Conservation (phyloP, 139 green algal genomes). For the Chlorella sp. region DNA sequence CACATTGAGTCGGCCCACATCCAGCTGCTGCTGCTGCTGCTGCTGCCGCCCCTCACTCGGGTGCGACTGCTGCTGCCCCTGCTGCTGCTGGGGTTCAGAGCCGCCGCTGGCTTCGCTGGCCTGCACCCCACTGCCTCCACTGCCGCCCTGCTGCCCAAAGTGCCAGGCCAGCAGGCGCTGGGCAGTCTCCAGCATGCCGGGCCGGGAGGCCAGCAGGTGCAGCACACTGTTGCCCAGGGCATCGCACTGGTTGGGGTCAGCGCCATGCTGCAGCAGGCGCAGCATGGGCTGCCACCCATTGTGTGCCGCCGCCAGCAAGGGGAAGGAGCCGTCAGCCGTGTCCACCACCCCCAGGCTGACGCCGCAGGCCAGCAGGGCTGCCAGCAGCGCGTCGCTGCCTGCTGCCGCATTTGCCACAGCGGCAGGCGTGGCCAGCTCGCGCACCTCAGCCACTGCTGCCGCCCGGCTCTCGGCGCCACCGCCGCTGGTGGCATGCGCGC, state of each 20-base stretch:
- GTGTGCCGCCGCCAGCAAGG: neutral
- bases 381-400: constrained; percentile 27
- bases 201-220: constrained; percentile 10
- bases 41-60: no score
- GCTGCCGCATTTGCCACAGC: constrained; percentile 3
- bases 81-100: neutral
- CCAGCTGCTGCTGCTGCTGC: constrained; percentile 3
- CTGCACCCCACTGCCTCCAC: neutral
- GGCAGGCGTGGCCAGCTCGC: neutral
- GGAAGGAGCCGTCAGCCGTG: constrained; percentile 17
- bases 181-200: neutral
- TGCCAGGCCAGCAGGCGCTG: constrained; percentile 10
- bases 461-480: neutral
- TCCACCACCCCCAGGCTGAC: neutral
- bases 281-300: constrained; percentile 12
- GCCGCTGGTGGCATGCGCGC: neutral
- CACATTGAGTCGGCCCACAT: neutral
- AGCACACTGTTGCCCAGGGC: neutral
- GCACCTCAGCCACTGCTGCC: neutral
- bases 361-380: neutral
- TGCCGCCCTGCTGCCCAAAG: neutral
- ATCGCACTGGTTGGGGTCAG: constrained; percentile 19
- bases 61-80: neutral
- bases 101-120: neutral
- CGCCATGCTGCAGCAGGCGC: constrained; percentile 16